A percentile compares a stretch with the other conserved stretches of the same genome.
Conservation (phyloP, 352 stramenopile species). For the Aphanomyces astaci region DNA sequence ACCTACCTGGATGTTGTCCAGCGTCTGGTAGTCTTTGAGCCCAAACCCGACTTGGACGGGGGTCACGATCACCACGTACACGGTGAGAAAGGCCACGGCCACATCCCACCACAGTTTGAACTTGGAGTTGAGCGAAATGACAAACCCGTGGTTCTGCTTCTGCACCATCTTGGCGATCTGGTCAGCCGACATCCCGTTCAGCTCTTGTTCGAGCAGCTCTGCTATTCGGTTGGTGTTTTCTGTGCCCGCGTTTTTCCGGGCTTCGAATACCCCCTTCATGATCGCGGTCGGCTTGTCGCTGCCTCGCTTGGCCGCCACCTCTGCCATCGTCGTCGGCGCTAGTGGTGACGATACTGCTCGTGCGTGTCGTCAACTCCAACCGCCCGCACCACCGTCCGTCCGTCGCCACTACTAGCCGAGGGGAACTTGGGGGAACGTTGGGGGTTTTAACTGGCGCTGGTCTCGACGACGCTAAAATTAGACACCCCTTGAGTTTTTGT, state of each 20-base stretch:
- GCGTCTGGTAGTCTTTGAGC: constrained; percentile 28
- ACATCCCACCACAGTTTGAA: constrained; percentile 61
- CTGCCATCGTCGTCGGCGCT: not conserved
- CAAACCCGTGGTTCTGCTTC: constrained; percentile 40
- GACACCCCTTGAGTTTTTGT: too few species aligned
- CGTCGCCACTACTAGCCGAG: too few species aligned
- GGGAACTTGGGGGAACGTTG: not conserved
- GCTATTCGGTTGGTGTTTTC: constrained; percentile 15
- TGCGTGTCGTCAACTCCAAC: too few species aligned
- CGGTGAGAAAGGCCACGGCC: constrained; percentile 38
- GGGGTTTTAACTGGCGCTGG: not conserved
- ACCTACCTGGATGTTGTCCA: constrained; percentile 34
- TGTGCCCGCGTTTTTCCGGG: not conserved
- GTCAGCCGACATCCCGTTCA: constrained; percentile 26
- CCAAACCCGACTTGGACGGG: constrained; percentile 51
- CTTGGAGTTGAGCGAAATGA: constrained; percentile 50
- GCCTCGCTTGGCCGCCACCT: not conserved
- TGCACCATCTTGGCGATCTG: constrained; percentile 50
- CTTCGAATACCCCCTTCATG: constrained; percentile 9
- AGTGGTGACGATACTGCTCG: too few species aligned
- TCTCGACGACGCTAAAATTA: not conserved
- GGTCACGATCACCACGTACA: constrained; percentile 47
- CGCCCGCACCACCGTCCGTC: too few species aligned
- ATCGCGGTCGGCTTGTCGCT: not conserved
- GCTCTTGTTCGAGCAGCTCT: constrained; percentile 18